A percentile compares a stretch with the other conserved stretches of the same genome.
Evolutionary conservation across 768 basidiomycete species (phyloP).

Genomic region (Tulasnella calospora): DNA sequence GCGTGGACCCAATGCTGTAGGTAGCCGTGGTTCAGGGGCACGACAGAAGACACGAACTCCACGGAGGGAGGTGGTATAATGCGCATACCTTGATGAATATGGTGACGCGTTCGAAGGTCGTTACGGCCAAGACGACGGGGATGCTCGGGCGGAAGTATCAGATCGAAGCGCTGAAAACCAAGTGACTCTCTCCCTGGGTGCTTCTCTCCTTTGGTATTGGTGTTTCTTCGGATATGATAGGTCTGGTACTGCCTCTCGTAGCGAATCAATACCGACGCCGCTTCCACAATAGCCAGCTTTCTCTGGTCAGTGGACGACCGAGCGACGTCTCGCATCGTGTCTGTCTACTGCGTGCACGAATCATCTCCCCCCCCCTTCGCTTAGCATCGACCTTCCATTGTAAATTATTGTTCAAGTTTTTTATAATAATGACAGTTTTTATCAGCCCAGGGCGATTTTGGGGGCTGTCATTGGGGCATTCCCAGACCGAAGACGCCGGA

Average conservation of each 20-base stretch:
- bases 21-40: background rate
- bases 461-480: too few species aligned
- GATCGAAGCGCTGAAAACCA: background rate
- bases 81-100: background rate
- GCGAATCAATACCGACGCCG: background rate
- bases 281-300: background rate
- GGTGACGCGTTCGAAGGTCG: background rate
- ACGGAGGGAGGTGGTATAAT: background rate
- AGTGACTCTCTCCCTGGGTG: background rate
- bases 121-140: background rate
- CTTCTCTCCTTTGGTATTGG: background rate
- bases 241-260: background rate
- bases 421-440: too few species aligned
- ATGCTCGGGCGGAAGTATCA: constrained; percentile 47
- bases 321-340: too few species aligned
- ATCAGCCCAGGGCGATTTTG: too few species aligned
- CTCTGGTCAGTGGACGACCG: too few species aligned
- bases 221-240: background rate
- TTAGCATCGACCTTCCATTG: too few species aligned
- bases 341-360: too few species aligned
- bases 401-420: too few species aligned
- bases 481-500: too few species aligned
- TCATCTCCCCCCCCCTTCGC: too few species aligned
- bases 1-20: background rate
- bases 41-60: background rate